Evolutionary conservation across 495 filamentous ascomycete species (phyloP).

Genomic region (Penicillium odoratum): DNA sequence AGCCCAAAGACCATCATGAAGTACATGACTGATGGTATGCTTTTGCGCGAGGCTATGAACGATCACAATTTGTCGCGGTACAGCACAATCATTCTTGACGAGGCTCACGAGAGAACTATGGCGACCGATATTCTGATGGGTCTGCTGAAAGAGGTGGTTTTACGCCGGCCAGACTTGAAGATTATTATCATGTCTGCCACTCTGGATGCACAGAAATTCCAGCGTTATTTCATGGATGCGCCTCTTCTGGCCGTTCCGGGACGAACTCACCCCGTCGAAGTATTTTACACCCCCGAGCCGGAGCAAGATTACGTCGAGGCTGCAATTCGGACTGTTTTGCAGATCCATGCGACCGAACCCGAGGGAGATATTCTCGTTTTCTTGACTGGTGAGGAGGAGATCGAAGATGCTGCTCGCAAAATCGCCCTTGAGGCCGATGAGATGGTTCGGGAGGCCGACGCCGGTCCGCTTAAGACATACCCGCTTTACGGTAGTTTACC

Average conservation of each 20-base stretch:
- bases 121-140: constrained; percentile 97
- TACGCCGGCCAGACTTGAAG: constrained; percentile 81
- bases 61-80: constrained; percentile 89
- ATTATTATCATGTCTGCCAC: constrained; percentile 99
- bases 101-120: constrained; percentile 94
- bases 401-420: constrained; percentile 92
- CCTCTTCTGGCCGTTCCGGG: constrained; percentile 93
- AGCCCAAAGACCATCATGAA: constrained; percentile 88
- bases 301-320: constrained; percentile 97
- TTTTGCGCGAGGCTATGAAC: constrained; percentile 96
- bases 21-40: constrained; percentile 99
- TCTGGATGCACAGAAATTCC: constrained; percentile 95
- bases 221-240: constrained; percentile 94
- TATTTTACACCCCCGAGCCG: constrained; percentile 96
- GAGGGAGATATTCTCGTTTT: constrained; percentile 97
- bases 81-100: constrained; percentile 97
- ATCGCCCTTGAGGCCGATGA: constrained; percentile 89
- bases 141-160: constrained; percentile 81
- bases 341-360: constrained; percentile 89
- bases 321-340: constrained; percentile 87
- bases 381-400: constrained; percentile 97
- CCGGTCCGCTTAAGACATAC: constrained; percentile 86
- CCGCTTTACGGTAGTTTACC: constrained; percentile 93
- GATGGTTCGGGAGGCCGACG: constrained; percentile 84
- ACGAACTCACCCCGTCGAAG: constrained; percentile 93